phyloP scores from a whole-genome alignment of 257 asterid genomes.

The Solanum rostratum region DNA sequence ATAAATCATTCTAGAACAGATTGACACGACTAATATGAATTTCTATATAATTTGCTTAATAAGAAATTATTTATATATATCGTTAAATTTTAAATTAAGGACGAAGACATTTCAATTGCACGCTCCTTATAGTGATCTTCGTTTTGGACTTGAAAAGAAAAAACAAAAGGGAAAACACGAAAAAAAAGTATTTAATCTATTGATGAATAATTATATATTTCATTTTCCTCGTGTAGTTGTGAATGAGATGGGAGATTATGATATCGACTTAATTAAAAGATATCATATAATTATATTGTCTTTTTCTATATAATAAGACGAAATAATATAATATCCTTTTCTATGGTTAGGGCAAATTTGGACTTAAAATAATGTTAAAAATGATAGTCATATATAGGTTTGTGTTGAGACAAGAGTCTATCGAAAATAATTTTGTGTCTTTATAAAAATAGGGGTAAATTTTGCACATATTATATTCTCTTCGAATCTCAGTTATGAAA shows the following conservation, averaged over 20 bases:
- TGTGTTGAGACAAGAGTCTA: too few species aligned
- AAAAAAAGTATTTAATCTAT: neutral
- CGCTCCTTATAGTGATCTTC: neutral
- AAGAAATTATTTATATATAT: too few species aligned
- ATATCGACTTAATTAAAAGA: neutral
- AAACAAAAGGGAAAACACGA: neutral
- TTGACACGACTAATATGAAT: neutral
- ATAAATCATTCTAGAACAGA: neutral
- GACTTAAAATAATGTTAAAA: neutral
- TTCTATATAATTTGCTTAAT: neutral
- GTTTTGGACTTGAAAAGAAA: neutral
- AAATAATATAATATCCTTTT: neutral
- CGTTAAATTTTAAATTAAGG: rapidly evolving
- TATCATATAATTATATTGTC: neutral
- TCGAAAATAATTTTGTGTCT: too few species aligned
- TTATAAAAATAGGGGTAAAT: too few species aligned
- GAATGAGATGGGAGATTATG: neutral
- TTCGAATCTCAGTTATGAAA: too few species aligned
- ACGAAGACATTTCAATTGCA: rapidly evolving
- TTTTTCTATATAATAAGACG: neutral
- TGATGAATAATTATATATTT: neutral
- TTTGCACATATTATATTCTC: too few species aligned
- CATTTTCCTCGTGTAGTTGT: neutral
- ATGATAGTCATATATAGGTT: neutral
- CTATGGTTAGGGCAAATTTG: neutral